Evolutionary conservation across 768 basidiomycete genomes (phyloP).

Genomic region (Austroboletus eburneus): DNA sequence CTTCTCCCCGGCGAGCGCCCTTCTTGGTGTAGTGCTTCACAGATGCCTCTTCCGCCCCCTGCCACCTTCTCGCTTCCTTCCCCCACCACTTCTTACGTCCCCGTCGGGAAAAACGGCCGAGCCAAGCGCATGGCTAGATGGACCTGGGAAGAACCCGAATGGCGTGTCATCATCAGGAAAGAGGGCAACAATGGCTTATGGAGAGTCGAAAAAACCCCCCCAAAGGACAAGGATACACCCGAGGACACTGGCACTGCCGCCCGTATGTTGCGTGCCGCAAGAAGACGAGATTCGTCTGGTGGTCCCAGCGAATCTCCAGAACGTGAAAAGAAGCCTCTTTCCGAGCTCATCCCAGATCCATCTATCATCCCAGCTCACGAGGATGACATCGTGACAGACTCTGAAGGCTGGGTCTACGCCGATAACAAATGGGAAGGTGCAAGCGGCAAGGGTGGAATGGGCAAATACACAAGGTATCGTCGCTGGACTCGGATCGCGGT

Average conservation of each 20-base stretch:
- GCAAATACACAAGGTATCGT: conserved; percentile 87
- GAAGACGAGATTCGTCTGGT: conserved; percentile 36
- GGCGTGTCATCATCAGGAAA: conserved; percentile 65
- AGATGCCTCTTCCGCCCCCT: conserved; percentile 65
- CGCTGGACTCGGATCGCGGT: conserved; percentile 85
- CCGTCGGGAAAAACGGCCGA: conserved; percentile 43
- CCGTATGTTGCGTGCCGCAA: conserved; percentile 53
- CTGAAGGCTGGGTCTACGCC: conserved; percentile 89
- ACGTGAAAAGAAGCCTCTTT: conserved; percentile 16
- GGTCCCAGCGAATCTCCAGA: conserved; percentile 19
- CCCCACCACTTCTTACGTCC: conserved; percentile 53
- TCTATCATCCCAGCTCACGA: conserved; percentile 34
- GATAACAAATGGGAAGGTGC: conserved; percentile 94
- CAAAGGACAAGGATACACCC: conserved; percentile 37
- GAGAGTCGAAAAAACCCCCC: conserved; percentile 61
- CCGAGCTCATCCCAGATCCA: conserved; percentile 27
- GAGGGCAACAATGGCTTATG: conserved; percentile 49
- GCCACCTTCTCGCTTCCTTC: conserved; percentile 65
- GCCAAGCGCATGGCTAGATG: conserved; percentile 76
- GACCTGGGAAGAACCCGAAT: conserved; percentile 91
- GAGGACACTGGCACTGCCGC: conserved; percentile 42
- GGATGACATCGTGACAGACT: conserved; percentile 64
- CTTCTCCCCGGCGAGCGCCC: conserved; percentile 87
- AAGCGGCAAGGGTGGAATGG: conserved; percentile 74
- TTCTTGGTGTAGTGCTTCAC: conserved; percentile 67